Base-by-base conservation (phyloP, 228 moss, liverwort and hornwort genomes). In the Sphagnum fallax region DNA sequence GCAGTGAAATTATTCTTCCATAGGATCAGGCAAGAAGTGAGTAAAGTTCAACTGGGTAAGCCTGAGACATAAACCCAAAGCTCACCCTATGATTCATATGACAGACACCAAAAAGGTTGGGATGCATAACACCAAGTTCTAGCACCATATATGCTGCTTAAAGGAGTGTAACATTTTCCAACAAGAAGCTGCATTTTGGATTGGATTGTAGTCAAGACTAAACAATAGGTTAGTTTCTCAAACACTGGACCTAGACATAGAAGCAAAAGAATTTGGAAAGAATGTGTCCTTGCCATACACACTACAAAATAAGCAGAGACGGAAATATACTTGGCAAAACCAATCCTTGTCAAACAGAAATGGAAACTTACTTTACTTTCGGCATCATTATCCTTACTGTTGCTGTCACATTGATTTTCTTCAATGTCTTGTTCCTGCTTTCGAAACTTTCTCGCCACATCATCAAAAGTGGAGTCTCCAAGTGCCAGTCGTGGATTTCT, bases 401-500 rank as follows among this genome's bases (percentile, higher is more conserved):
- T 53, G 68, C 12, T 18, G 67, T 67, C 71, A 53, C 62, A 53
- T 16, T 65, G 58, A 72, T 74, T 64, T 72, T 49, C 51, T 68
- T 78, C 83, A 76, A 71, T 58, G 16, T 76, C 51, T 68, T 78
- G 67, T 18, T 71, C 87, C 60, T 47, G 66, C 60, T 47, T 64
- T 70, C 74, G 72, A 48, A 87, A 49, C 75, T 75, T 74, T 68
- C 61, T 71, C 50, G 76, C 49, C 78, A 87, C 71, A 49, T 78
- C 83, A 64, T 75, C 80, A 61, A 87, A 87, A 53, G 76, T 83
- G 68, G 76, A 51, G 13, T 73, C 66, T 52, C 80, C 68, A n/a
- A 87, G 78, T 71, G 68, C 72, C 53, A 74, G 65, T 50, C 87
- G 81, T 52, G 83, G 87, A 69, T 83, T 81, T 64, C 70, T 83